Conservation (phyloP, 495 filamentous ascomycete species). For the Pseudoneurospora amorphoporcata region DNA sequence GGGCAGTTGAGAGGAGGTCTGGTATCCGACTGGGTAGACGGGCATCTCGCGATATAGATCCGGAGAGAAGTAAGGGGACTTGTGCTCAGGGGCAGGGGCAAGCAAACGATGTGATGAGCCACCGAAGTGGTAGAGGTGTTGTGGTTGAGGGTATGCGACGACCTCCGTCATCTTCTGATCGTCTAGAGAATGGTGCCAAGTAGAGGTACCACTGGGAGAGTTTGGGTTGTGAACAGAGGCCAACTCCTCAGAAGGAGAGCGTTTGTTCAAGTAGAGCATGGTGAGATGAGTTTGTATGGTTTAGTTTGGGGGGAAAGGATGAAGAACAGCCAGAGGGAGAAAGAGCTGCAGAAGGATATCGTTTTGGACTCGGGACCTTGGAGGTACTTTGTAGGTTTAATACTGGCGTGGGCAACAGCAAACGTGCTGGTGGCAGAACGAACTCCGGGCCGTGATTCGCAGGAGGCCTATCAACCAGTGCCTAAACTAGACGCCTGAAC, state of each 20-base stretch:
- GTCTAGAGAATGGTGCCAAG: background rate
- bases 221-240: background rate
- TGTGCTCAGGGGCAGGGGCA: conserved; percentile 6
- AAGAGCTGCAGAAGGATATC: background rate
- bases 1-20: background rate
- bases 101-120: conserved; percentile 8
- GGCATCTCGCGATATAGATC: conserved; percentile 7
- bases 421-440: background rate
- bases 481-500: background rate
- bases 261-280: background rate
- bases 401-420: background rate
- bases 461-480: background rate
- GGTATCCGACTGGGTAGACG: conserved; percentile 3
- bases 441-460: background rate
- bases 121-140: conserved; percentile 7
- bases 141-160: conserved; percentile 7
- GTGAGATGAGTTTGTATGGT: background rate
- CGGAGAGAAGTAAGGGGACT: background rate
- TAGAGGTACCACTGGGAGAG: background rate
- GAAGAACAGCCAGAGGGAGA: background rate
- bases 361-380: background rate
- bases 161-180: conserved; percentile 16
- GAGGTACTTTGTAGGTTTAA: background rate
- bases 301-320: background rate
- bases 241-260: background rate